These are phyloP conservation scores for Paracamarosporium sp. DNA, from an alignment of 2,329 filamentous ascomycete genomes.

Conservation along the genomic window DNA sequence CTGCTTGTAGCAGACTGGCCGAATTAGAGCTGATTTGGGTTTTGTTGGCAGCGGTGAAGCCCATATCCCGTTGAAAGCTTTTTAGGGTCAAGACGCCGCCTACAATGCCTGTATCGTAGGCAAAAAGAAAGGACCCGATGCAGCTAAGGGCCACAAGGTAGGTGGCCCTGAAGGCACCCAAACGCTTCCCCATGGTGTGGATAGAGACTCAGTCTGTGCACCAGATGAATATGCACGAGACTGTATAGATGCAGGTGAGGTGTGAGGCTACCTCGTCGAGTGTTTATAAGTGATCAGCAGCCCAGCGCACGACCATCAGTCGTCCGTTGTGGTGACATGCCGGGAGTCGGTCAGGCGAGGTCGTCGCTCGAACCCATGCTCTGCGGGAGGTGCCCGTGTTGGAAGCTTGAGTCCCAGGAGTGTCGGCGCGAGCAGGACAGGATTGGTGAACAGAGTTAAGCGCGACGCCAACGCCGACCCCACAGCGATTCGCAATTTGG, in stretches of 20 bases:
- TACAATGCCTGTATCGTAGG: constrained; percentile 54
- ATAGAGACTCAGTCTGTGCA: no score
- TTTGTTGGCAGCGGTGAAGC: constrained; percentile 32
- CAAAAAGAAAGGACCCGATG: constrained; percentile 48
- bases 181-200: not conserved
- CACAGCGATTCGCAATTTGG: not conserved
- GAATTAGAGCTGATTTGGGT: constrained; percentile 49
- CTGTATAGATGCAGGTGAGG: not conserved
- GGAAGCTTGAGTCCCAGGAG: not conserved
- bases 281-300: not conserved
- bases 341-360: not conserved
- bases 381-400: not conserved
- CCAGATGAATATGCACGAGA: not conserved
- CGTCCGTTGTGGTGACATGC: not conserved
- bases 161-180: constrained; percentile 7
- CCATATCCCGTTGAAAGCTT: constrained; percentile 50
- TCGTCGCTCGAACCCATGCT: not conserved
- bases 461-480: not conserved
- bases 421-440: not conserved
- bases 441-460: not conserved
- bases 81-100: constrained; percentile 51
- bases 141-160: constrained; percentile 6
- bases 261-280: not conserved
- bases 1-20: constrained; percentile 52
- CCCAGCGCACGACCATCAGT: not conserved